These are phyloP conservation scores for Ophiobolus disseminans DNA, from an alignment of 2,329 filamentous ascomycete genomes.

Conservation along the genomic window DNA sequence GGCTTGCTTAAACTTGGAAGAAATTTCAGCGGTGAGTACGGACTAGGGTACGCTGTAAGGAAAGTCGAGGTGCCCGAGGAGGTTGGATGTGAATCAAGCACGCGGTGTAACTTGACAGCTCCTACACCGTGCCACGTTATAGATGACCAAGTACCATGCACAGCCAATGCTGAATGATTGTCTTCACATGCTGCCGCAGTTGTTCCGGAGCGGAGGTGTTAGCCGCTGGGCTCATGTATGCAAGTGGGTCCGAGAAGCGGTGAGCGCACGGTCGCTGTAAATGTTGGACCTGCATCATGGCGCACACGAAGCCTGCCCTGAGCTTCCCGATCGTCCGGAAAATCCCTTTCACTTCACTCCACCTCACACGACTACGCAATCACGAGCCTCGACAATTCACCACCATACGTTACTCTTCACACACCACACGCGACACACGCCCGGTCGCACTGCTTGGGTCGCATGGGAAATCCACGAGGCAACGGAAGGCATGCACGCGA, in stretches of 20 bases:
- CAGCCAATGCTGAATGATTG: neutral
- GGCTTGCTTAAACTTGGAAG: slow-evolving; percentile 1
- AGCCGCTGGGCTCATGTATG: neutral
- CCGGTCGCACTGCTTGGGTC: slow-evolving; percentile 5
- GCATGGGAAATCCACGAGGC: slow-evolving; percentile 43
- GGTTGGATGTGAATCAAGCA: too few relatives aligned
- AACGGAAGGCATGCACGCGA: slow-evolving; percentile 48
- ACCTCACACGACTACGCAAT: slow-evolving; percentile 15
- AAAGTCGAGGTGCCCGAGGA: neutral
- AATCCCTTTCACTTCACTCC: slow-evolving; percentile 35
- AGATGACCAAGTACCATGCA: too few relatives aligned
- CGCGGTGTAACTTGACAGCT: too few relatives aligned
- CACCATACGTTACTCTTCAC: slow-evolving; percentile 9
- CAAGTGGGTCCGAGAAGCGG: slow-evolving; percentile 7
- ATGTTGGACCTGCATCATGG: slow-evolving; percentile 8
- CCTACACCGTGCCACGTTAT: too few relatives aligned
- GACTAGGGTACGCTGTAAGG: slow-evolving; percentile 1
- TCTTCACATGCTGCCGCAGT: slow-evolving; percentile 1
- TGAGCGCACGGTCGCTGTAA: slow-evolving; percentile 5
- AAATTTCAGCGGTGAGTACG: slow-evolving; percentile 11
- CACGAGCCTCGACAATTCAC: slow-evolving; percentile 2
- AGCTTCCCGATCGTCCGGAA: slow-evolving; percentile 24
- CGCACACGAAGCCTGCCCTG: slow-evolving; percentile 6
- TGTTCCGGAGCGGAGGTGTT: neutral
- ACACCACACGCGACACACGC: neutral